Conservation (phyloP, 148 eudicot genomes). For the Fallopia convolvulus region DNA sequence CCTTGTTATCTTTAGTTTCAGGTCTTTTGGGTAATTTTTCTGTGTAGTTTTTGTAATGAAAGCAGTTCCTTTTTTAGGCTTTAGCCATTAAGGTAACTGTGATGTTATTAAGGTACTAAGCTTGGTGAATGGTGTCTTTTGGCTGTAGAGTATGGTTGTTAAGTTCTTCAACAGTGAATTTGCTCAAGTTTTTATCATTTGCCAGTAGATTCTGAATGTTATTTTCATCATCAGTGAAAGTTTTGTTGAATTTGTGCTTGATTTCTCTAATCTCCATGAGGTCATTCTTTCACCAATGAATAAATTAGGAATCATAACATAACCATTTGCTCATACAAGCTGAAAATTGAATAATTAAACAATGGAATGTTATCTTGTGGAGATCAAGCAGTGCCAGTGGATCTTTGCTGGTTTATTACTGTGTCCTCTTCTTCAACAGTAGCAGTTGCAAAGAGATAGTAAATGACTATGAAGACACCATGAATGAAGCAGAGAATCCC, state of each 20-base stretch:
- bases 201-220: neutral
- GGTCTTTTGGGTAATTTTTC: neutral
- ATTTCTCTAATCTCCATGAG: neutral
- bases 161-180: neutral
- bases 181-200: neutral
- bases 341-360: neutral
- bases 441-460: constrained; percentile 28
- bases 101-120: neutral
- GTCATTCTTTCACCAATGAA: neutral
- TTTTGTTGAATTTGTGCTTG: neutral
- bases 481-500: constrained; percentile 35
- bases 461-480: constrained; percentile 27
- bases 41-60: neutral
- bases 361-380: neutral
- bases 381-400: constrained; percentile 8
- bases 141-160: neutral
- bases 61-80: neutral
- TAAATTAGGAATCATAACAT: neutral
- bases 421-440: constrained; percentile 21
- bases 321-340: neutral
- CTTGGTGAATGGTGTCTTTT: neutral
- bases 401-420: constrained; percentile 14
- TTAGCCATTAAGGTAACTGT: neutral
- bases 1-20: neutral
- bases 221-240: neutral